These are phyloP conservation scores for Syzygium jambos DNA, from an alignment of 345 rosid species.

Conservation along the genomic window DNA sequence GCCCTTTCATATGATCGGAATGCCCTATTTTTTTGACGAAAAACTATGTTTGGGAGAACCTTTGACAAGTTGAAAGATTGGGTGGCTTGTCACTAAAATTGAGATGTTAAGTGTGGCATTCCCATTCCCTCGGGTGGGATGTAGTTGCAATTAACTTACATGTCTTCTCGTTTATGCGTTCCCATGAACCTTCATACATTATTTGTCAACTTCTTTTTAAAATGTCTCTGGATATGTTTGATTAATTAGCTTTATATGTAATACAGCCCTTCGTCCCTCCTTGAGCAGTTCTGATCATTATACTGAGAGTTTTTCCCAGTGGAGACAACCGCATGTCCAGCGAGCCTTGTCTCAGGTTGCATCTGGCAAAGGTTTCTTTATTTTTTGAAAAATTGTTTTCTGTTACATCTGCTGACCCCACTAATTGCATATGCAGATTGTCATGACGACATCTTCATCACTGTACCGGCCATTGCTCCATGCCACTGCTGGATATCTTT, in stretches of 20 bases:
- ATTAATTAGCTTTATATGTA: conserved; percentile 4
- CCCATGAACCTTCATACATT: background rate
- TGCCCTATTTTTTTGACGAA: background rate
- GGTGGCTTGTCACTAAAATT: background rate
- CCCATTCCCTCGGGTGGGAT: background rate
- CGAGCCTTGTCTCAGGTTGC: conserved; percentile 69
- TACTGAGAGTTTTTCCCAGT: conserved; percentile 54
- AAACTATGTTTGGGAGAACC: background rate
- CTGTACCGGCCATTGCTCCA: conserved; percentile 54
- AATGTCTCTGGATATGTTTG: background rate
- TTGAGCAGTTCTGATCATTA: conserved; percentile 38
- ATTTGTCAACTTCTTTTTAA: background rate
- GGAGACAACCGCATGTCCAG: conserved; percentile 64
- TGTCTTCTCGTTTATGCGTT: background rate
- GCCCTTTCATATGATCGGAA: background rate
- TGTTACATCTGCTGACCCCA: conserved; percentile 3
- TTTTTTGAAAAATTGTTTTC: background rate
- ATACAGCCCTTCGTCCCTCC: conserved; percentile 63
- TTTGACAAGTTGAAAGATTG: background rate
- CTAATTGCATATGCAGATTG: conserved; percentile 51
- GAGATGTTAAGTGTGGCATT: background rate
- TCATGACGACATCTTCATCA: conserved; percentile 48
- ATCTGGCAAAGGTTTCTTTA: background rate
- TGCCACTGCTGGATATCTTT: conserved; percentile 69
- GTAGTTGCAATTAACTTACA: background rate